Base-by-base conservation (phyloP, 2,329 filamentous ascomycete genomes). In the Microsporum ferrugineum region DNA sequence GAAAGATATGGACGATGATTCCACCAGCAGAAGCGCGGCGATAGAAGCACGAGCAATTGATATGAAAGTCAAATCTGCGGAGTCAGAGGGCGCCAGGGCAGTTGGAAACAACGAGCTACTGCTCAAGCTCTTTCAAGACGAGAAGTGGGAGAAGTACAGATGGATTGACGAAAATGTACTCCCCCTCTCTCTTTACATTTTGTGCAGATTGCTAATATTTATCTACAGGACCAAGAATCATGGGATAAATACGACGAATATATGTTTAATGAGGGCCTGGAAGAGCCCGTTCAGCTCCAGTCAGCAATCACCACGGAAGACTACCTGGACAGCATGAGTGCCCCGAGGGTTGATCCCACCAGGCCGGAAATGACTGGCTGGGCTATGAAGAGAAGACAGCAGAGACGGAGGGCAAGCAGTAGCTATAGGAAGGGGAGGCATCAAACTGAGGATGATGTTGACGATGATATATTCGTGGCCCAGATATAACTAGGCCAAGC, bases 1-100 rank as follows among this genome's bases (percentile, higher is more conserved):
- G 66, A 75, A 73, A 62, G 72, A 76, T 29, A 71, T 75, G 10
- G 79, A 82, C 61, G 79, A 79, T 5, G 73, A 58, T 27, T 27
- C 55, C 5, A 59, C 51, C 66, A 58, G 76, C 73, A 63, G 74
- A 67, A 68, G 74, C 66, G 68, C 78, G 67, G 62, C 69, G 51
- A 73, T 76, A 3, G 84, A 85, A 64, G 85, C 88, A 29, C 86
- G 88, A 64, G 87, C 89, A 14, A 89, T 95, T 68, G 88, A 94
- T 73, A 89, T 95, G 78, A 89, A 89, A 34, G 86, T 95, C 70
- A 95, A 95, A 78, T 85, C 85, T 41, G 83, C 84, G 1, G 83
- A 84, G 55, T 84, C 88, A 61, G 86, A 87, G 58, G 78, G 81
- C 12, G 79, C 79, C 53, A 78, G 84, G 60, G 79, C 84, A 10